Evolutionary conservation across 2,329 filamentous ascomycete genomes (phyloP).

Genomic region (Fusarium hostae): DNA sequence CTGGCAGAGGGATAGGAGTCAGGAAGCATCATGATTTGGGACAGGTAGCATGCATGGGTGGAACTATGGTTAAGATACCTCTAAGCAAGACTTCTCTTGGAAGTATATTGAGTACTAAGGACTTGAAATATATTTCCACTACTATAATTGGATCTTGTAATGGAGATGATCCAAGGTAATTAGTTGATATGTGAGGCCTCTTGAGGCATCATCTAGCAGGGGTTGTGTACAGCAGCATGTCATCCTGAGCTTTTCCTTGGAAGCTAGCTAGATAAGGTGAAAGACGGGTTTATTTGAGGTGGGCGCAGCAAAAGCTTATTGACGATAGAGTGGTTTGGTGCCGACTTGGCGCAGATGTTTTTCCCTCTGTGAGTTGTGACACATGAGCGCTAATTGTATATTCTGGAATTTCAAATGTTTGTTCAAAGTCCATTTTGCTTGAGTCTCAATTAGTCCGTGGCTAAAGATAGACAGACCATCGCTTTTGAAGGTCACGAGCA

Average conservation of each 20-base stretch:
- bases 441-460: neutral
- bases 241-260: conserved; percentile 21
- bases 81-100: conserved; percentile 15
- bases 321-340: conserved; percentile 38
- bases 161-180: neutral
- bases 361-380: neutral
- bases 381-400: neutral
- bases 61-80: conserved; percentile 38
- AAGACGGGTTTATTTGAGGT: conserved; percentile 15
- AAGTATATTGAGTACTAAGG: neutral
- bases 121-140: neutral
- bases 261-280: conserved; percentile 8
- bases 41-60: conserved; percentile 29
- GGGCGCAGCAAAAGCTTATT: conserved; percentile 46
- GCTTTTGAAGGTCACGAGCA: neutral
- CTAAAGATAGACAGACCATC: neutral
- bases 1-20: conserved; percentile 27
- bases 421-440: neutral
- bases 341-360: conserved; percentile 40
- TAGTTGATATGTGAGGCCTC: neutral
- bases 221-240: conserved; percentile 7
- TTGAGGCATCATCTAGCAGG: neutral
- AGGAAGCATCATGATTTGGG: conserved; percentile 33
- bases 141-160: neutral
- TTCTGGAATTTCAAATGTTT: neutral